Conservation (phyloP, 257 asterid species). For the Solanum gandarillasii region DNA sequence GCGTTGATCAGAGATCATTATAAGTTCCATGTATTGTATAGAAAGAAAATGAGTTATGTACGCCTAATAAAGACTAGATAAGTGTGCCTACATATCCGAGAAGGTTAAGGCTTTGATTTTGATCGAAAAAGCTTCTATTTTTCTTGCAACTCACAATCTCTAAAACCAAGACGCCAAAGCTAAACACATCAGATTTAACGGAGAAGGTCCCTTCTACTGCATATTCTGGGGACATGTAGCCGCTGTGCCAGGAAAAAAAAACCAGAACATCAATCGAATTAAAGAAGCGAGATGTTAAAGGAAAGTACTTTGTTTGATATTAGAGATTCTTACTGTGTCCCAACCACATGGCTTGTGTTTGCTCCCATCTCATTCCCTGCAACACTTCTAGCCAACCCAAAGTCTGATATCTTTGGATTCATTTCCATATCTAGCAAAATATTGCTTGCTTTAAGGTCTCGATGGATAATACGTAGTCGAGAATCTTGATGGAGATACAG, state of each 20-base stretch:
- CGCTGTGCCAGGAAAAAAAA: conserved; percentile 1
- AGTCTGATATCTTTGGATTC: conserved; percentile 29
- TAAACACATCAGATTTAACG: conserved; percentile 18
- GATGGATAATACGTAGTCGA: conserved; percentile 16
- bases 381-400: conserved; percentile 20
- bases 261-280: background rate
- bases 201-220: conserved; percentile 20
- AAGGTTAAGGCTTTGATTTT: conserved; percentile 16
- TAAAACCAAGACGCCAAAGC: conserved; percentile 24
- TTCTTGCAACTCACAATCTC: conserved; percentile 18
- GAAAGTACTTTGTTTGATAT: background rate
- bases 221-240: conserved; percentile 30
- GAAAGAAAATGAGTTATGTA: background rate
- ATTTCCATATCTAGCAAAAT: conserved; percentile 17
- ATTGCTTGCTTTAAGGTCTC: conserved; percentile 27
- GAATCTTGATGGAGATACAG: conserved; percentile 31
- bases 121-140: conserved; percentile 9
- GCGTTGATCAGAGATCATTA: background rate
- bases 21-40: background rate
- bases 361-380: conserved; percentile 29
- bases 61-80: background rate
- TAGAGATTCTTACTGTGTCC: conserved; percentile 18
- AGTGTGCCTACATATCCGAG: conserved; percentile 15
- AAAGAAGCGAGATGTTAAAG: background rate
- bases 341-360: conserved; percentile 21